Base-by-base conservation (phyloP, 73 alveolate genomes). In the Paramecium pentaurelia region DNA sequence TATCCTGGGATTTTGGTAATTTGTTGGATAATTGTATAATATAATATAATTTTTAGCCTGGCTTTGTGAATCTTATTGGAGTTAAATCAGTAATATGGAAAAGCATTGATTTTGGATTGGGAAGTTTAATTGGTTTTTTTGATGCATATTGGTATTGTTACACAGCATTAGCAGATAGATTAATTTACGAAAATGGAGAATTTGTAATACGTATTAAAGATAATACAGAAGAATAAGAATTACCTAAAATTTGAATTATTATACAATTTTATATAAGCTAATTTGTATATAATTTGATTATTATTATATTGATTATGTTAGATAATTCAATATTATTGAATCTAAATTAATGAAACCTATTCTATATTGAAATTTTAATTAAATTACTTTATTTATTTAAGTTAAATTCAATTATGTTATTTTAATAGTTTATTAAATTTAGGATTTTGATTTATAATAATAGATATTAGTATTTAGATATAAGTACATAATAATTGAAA, bases 71-170 rank as follows among this genome's bases (percentile, higher is more conserved):
- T 28, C 20, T 60, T 16, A 16, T 60, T 22, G 34, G 34, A 16
- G 38, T 60, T 3, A 16, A 60, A 60, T 60, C 77, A 60, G 16
- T 60, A 27, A 30, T 60, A 27, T 60, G 77, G 77, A 60, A 60
- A 30, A 27, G 77, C 34, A 60, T 60, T 3, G 14, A 60, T 60
- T 60, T 60, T 20, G 38, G 77, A 16, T 60, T 60, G 38, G 77
- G 77, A 16, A 27, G 44, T 27, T 30, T 60, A 10, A 60, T 60
- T 60, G 77, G 77, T 27, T 60, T 60, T 60, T 60, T 60, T 8
- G 77, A 60, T 60, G n/a, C 77, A 22, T 60, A 60, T 60, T 60
- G 77, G 77, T 60, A 60, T 60, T 60, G 77, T 12, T 60, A 60
- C 34, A 16, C 38, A 20, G 44, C 77, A 3, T 30, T 60, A 20